These are phyloP conservation scores for Saccharomycopsis fodiens DNA, from an alignment of 805 yeast genomes.

Conservation along the genomic window DNA sequence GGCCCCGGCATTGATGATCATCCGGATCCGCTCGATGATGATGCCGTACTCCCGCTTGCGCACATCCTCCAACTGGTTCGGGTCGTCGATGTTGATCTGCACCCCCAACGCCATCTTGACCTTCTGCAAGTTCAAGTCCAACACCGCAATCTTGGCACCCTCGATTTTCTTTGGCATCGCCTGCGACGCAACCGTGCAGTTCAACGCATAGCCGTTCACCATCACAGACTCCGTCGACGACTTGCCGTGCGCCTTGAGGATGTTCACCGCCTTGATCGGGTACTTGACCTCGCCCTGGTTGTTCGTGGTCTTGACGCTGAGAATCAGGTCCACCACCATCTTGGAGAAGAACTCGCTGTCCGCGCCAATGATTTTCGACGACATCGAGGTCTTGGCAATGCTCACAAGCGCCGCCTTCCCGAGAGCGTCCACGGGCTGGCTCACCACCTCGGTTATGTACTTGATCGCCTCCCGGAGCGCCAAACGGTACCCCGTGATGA, in stretches of 20 bases:
- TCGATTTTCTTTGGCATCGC: constrained; percentile 77
- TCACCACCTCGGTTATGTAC: constrained; percentile 77
- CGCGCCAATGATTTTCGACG: constrained; percentile 90
- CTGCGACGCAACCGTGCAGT: constrained; percentile 95
- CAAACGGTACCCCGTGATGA: constrained; percentile 91
- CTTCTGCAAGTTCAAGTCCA: constrained; percentile 90
- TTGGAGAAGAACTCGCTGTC: constrained; percentile 85
- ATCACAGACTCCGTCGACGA: constrained; percentile 80
- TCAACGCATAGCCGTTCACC: constrained; percentile 90
- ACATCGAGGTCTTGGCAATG: constrained; percentile 96
- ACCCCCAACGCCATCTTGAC: constrained; percentile 98
- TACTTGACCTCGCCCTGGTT: constrained; percentile 82
- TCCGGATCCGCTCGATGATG: constrained; percentile 72
- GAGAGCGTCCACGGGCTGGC: constrained; percentile 68
- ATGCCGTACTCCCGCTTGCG: constrained; percentile 85
- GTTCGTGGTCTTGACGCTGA: constrained; percentile 88
- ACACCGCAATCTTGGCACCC: constrained; percentile 75
- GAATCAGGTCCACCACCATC: constrained; percentile 91
- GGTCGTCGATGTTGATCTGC: constrained; percentile 92
- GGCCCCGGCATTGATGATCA: constrained; percentile 82
- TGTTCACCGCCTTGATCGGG: constrained; percentile 95
- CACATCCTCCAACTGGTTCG: constrained; percentile 91
- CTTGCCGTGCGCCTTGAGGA: constrained; percentile 94
- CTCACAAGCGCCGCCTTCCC: constrained; percentile 79
- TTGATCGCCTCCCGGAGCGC: constrained; percentile 88